Conservation (phyloP, 306 rosid genomes). For the Oxytropis ochrocephala region DNA sequence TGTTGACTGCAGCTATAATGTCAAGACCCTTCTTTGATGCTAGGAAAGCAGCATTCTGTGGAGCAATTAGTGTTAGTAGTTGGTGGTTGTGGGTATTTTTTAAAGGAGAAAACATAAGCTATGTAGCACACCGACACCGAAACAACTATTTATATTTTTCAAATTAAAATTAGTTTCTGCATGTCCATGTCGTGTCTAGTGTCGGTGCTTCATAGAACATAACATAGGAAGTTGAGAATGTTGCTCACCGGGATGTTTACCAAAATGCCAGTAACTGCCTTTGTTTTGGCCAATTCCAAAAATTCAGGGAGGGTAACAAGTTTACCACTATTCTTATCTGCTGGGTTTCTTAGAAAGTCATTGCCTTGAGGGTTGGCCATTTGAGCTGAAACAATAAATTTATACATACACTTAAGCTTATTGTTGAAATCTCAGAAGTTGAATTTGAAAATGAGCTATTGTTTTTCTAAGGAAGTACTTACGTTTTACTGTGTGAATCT, state of each 20-base stretch:
- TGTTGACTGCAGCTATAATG: conserved; percentile 44
- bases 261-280: conserved; percentile 61
- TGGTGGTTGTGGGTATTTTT: background rate
- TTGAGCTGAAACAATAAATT: conserved; percentile 56
- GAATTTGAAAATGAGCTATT: background rate
- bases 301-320: conserved; percentile 57
- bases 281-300: conserved; percentile 75
- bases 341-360: conserved; percentile 61
- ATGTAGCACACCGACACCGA: too few species aligned
- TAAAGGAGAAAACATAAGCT: too few species aligned
- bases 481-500: conserved; percentile 73
- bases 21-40: conserved; percentile 77
- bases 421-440: conserved; percentile 8
- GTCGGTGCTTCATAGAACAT: background rate
- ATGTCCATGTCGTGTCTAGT: too few species aligned
- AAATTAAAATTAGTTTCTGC: too few species aligned
- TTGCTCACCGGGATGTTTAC: conserved; percentile 47
- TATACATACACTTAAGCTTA: background rate
- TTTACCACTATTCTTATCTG: conserved; percentile 55
- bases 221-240: background rate
- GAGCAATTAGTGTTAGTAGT: background rate
- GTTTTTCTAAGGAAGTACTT: conserved; percentile 21
- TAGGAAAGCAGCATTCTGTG: conserved; percentile 74
- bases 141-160: too few species aligned
- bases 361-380: conserved; percentile 19